A percentile compares a stretch with the other conserved stretches of the same genome.
Conservation (phyloP, 1,284 basidiomycete species). For the Phylloboletellus chloephorus region DNA sequence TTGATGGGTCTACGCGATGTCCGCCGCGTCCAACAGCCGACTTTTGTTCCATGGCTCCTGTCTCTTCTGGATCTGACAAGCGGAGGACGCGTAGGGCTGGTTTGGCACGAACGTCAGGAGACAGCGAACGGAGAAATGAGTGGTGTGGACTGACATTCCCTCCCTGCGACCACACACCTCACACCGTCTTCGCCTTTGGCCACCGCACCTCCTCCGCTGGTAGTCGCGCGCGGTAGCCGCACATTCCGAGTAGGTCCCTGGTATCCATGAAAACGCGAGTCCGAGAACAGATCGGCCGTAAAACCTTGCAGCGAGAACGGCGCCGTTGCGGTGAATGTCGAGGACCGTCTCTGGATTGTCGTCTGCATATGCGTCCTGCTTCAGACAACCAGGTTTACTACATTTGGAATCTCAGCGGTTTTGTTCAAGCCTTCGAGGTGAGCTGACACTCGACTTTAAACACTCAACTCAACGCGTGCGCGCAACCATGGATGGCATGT, state of each 20-base stretch:
- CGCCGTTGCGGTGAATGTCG: constrained; percentile 16
- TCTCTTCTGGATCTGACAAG: constrained; percentile 44
- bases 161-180: constrained; percentile 65
- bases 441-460: no score
- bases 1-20: constrained; percentile 57
- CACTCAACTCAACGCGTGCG: no score
- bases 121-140: constrained; percentile 3
- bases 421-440: no score
- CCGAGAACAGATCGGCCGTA: constrained; percentile 35
- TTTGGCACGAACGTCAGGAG: constrained; percentile 15
- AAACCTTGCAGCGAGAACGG: constrained; percentile 9
- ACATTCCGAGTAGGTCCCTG: constrained; percentile 47
- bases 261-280: constrained; percentile 42
- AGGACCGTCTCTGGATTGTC: constrained; percentile 25
- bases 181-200: constrained; percentile 60
- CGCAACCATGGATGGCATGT: no score
- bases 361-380: constrained; percentile 22
- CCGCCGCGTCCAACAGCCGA: constrained; percentile 52
- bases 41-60: constrained; percentile 43
- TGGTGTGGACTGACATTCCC: constrained; percentile 52
- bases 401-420: constrained; percentile 13
- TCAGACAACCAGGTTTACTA: constrained; percentile 3
- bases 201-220: constrained; percentile 58
- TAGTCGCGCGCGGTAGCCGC: constrained; percentile 50
- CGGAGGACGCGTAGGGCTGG: constrained; percentile 65